Evolutionary conservation across 1,284 basidiomycete genomes (phyloP), one percentile per base, ranked within the genome.

Genomic region (Caloboletus inedulis): DNA sequence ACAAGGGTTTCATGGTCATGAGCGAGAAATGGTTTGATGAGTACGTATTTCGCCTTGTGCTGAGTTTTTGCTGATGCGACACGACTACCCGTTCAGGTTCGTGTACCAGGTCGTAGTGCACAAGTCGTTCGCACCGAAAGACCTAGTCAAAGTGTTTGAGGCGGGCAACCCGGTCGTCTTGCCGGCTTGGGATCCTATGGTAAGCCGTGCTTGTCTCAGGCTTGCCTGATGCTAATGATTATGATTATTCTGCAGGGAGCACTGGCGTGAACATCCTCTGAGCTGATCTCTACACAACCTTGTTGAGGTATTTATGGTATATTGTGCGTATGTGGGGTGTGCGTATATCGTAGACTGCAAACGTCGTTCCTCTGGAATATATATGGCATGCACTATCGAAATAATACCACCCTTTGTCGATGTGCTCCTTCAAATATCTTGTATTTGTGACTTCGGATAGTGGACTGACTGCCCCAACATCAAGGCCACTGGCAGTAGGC

Each of bases 1-100:
- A 92, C 59, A 87, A 94, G 62, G 95, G 94, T 3, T 98, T 87
- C 74, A 94, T 91, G 74, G 85, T 96, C 61, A 96, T 96, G 91
- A 89, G 85, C 42, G 87, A 90, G 57, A 77, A 76, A 39, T 98
- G 95, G 95, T 98, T 98, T 72, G 84, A 89, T 56, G 79, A 98
- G 85, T 93, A 69, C 59, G 88, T 83, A 5, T 49, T 44, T 18
- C 18, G 12, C 19, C 31, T 34, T 35, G 45, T 40, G 19, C 19
- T 37, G 37, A 6, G 23, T 34, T 36, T 41, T 48, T 19, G 18
- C 43, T 57, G 40, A 64, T 50, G 18, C 4, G 40, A 37, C 21
- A 16, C 4, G 40, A 37, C 27, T 35, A 8, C 55, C 19, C 23
- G 21, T 4, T 25, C 21, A 90, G 84, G 69, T 91, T 84, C 65